Evolutionary conservation across 2,329 filamentous ascomycete species (phyloP), one percentile per base, ranked within the genome.

Genomic region (Exserohilum rostratum): DNA sequence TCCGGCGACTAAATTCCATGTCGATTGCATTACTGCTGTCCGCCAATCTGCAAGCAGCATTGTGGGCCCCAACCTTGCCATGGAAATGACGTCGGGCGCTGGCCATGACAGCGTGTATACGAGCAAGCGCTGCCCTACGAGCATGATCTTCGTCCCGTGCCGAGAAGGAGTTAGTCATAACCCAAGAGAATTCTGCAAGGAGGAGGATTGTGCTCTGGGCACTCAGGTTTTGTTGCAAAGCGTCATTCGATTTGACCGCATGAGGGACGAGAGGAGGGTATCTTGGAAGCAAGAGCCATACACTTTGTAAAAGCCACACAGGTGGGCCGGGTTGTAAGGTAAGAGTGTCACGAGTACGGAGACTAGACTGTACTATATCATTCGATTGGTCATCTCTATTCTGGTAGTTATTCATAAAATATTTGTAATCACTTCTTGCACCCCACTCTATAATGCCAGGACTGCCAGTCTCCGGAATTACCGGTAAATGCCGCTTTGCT

Each of bases 1-100:
- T 3, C 82, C 83, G 0, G 71, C 71, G 1, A 72, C 86, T 0
- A 79, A 80, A 27, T 92, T 92, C 74, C 81, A 91, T 63, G 71
- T 81, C 6, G 84, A 87, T 61, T 91, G 89, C 67, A 87, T 91
- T 52, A 71, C 76, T 1, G 87, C 85, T 31, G 87, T 91, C 7
- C 79, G 82, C 44, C 78, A 83, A 37, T 84, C 87, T 18, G 86
- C 87, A 0, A 82, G 80, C 4, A 79, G 87, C 1, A 82, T 87
- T 1, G 82, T 85, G 1, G 81, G 83, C 0, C 63, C 64, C 38
- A 67, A 79, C 17, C 35, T 50, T 22, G 72, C 78, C 54, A 83
- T 81, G 60, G 77, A 80, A 18, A 87, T 89, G 77, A 85, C 81
- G 55, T 84, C 80, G 59, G 86, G 86, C 20, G 86, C 86, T n/a